Evolutionary conservation across 805 yeast genomes (phyloP).

Genomic region (Teunomyces panamensis): DNA sequence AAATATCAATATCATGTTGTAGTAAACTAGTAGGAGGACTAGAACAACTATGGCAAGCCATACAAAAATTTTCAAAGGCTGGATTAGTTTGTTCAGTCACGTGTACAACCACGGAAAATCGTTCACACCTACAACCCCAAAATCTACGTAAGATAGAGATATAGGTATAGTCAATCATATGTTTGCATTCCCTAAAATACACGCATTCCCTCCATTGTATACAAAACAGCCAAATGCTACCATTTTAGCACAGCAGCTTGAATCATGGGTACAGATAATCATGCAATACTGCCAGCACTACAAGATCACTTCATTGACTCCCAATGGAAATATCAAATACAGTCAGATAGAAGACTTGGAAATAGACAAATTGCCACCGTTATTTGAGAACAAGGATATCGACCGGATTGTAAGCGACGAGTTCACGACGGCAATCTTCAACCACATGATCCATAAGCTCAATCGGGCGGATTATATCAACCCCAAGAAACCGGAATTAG

Average conservation of each 20-base stretch:
- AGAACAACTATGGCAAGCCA: not conserved
- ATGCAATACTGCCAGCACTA: constrained; percentile 57
- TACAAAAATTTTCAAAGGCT: not conserved
- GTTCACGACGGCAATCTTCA: constrained; percentile 54
- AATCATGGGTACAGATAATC: constrained; percentile 72
- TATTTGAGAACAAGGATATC: constrained; percentile 53
- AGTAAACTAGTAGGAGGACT: not conserved
- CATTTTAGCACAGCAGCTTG: constrained; percentile 71
- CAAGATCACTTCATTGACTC: constrained; percentile 34
- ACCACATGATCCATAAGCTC: constrained; percentile 48
- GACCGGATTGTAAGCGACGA: constrained; percentile 54
- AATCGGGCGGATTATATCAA: constrained; percentile 58
- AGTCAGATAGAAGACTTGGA: constrained; percentile 22
- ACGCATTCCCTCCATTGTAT: constrained; percentile 82
- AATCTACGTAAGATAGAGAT: not conserved
- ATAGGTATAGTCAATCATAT: not conserved
- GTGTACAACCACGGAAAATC: not conserved
- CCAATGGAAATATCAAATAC: constrained; percentile 27
- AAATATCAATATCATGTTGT: not conserved
- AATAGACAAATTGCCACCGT: constrained; percentile 21
- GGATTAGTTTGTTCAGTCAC: not conserved
- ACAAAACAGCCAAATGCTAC: constrained; percentile 85
- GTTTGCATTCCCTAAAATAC: constrained; percentile 41
- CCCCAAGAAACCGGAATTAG: constrained; percentile 56
- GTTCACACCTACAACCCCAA: not conserved